A percentile compares a stretch with the other conserved stretches of the same genome.
These are phyloP conservation scores for Circinella minor DNA, from an alignment of 371 early-diverging fungal genomes.

Conservation along the genomic window DNA sequence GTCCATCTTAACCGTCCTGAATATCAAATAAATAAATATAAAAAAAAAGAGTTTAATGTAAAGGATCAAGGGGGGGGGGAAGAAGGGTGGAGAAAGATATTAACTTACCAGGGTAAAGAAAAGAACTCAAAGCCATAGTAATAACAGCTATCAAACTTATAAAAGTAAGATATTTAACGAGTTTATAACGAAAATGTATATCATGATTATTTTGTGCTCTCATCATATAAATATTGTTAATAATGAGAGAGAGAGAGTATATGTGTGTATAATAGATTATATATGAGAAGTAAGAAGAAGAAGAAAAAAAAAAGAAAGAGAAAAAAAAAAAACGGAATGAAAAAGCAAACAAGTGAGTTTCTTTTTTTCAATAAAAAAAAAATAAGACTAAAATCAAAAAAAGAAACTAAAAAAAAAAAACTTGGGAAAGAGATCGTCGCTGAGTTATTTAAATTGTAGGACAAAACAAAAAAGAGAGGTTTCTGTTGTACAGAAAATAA, in stretches of 20 bases:
- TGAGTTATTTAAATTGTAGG: conserved; percentile 2
- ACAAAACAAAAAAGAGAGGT: neutral
- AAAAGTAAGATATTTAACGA: conserved; percentile 40
- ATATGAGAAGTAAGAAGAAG: conserved; percentile 11
- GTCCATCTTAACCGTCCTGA: conserved; percentile 10
- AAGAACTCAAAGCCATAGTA: conserved; percentile 35
- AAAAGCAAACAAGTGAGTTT: no score
- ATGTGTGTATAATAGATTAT: no score
- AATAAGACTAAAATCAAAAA: neutral
- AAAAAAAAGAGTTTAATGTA: neutral
- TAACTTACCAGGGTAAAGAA: conserved; percentile 40
- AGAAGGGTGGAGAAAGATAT: neutral
- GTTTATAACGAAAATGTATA: conserved; percentile 31
- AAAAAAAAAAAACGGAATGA: conserved; percentile 6
- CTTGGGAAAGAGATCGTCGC: conserved; percentile 25
- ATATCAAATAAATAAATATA: neutral
- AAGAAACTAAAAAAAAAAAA: conserved; percentile 1
- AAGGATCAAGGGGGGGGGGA: neutral
- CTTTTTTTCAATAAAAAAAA: conserved; percentile 12
- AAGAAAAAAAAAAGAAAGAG: conserved; percentile 15
- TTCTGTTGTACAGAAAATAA: conserved; percentile 7
- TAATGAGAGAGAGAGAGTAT: neutral
- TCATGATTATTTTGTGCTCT: neutral
- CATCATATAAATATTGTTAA: conserved; percentile 4
- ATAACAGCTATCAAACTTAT: conserved; percentile 42